Conservation (phyloP, 345 rosid genomes). For the Aethionema arabicum region DNA sequence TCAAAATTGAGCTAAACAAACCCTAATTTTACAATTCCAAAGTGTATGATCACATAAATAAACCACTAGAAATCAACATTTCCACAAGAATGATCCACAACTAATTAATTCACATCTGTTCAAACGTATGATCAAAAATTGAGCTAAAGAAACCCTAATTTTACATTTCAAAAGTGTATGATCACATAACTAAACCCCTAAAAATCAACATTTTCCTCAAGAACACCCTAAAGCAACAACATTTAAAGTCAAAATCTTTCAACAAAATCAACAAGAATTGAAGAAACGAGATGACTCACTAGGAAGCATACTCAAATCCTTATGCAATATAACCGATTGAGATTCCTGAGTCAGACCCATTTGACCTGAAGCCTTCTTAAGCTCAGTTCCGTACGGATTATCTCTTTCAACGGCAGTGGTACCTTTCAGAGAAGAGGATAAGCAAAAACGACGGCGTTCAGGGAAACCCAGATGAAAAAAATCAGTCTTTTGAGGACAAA, state of each 20-base stretch:
- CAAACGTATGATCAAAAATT: not conserved
- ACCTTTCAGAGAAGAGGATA: conserved; percentile 43
- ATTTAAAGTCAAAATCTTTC: not conserved
- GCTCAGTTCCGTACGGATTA: conserved; percentile 42
- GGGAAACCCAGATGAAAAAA: conserved; percentile 37
- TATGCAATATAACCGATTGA: conserved; percentile 47
- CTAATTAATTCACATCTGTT: conserved; percentile 7
- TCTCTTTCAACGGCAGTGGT: conserved; percentile 64
- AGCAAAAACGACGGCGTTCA: conserved; percentile 39
- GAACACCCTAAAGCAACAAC: conserved; percentile 8
- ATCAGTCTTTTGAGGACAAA: conserved; percentile 42
- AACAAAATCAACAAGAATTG: conserved; percentile 14
- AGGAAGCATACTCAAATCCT: conserved; percentile 79
- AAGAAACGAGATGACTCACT: conserved; percentile 53
- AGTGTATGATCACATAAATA: not conserved
- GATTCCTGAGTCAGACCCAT: conserved; percentile 39
- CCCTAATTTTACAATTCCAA: not conserved
- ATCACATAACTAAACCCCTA: conserved; percentile 14
- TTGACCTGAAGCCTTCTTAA: conserved; percentile 46
- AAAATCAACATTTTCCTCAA: conserved; percentile 26
- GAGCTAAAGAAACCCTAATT: no score
- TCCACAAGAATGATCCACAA: conserved; percentile 10
- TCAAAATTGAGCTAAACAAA: no score
- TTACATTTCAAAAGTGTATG: not conserved
- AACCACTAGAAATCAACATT: conserved; percentile 33